These are phyloP conservation scores for Xerocomellus chrysenteron DNA, from an alignment of 768 basidiomycete species.

Conservation along the genomic window DNA sequence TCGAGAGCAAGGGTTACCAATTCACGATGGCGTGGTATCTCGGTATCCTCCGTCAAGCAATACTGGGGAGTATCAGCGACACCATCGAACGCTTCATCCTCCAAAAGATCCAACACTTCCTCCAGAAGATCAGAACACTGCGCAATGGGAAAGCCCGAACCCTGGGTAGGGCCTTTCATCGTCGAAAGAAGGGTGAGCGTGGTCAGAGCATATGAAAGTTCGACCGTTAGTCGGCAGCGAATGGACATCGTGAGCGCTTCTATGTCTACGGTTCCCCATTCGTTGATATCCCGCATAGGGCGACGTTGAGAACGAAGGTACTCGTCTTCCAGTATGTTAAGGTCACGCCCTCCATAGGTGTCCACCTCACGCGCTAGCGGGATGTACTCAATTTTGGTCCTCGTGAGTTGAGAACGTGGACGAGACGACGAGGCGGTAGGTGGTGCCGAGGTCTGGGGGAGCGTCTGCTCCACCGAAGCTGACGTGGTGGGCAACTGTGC, in stretches of 20 bases:
- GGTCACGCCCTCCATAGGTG: conserved; percentile 79
- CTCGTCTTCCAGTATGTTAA: conserved; percentile 65
- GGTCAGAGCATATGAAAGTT: conserved; percentile 88
- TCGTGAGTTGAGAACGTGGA: conserved; percentile 50
- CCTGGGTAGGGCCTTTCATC: conserved; percentile 61
- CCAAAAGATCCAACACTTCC: conserved; percentile 82
- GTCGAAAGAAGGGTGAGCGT: conserved; percentile 80
- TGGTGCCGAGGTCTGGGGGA: conserved; percentile 27
- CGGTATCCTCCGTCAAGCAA: conserved; percentile 29
- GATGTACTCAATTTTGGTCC: conserved; percentile 86
- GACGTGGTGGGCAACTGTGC: conserved; percentile 21
- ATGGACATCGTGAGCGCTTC: conserved; percentile 93
- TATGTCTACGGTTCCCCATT: conserved; percentile 88
- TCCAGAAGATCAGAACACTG: conserved; percentile 81
- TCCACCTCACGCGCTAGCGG: conserved; percentile 76
- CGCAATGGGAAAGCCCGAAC: conserved; percentile 66
- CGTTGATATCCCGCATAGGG: conserved; percentile 68
- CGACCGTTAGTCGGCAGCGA: conserved; percentile 78
- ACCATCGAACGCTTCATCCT: conserved; percentile 73
- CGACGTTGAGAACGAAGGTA: conserved; percentile 51
- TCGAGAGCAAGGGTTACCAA: conserved; percentile 60
- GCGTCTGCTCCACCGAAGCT: conserved; percentile 15
- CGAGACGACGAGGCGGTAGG: conserved; percentile 34
- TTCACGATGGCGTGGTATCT: conserved; percentile 63
- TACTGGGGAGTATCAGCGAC: conserved; percentile 35